Percentiles rank a stretch among this genome's conserved stretches.
Conservation (phyloP, 2,329 filamentous ascomycete species). For the Aspergillus viridinutans region DNA sequence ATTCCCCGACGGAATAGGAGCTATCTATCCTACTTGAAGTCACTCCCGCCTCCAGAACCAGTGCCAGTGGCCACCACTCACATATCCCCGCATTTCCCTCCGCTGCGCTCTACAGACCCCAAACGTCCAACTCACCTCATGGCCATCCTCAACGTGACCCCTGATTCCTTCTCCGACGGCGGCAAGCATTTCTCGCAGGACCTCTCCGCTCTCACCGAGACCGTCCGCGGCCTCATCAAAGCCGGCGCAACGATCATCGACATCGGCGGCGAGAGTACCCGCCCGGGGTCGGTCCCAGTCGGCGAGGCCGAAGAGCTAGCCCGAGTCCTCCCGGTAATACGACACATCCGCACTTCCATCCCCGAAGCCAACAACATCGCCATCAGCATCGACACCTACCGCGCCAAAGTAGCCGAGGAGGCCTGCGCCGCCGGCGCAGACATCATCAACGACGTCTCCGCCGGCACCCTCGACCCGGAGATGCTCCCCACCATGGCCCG, state of each 20-base stretch:
- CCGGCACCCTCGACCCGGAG: conserved; percentile 68
- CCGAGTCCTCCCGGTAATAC: conserved; percentile 75
- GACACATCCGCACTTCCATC: conserved; percentile 61
- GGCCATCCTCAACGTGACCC: conserved; percentile 92
- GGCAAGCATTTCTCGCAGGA: conserved; percentile 57
- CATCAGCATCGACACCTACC: conserved; percentile 91
- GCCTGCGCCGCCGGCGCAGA: conserved; percentile 77
- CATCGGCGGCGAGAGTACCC: conserved; percentile 88
- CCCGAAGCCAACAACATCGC: conserved; percentile 61
- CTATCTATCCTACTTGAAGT: conserved; percentile 33
- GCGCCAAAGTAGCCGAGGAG: conserved; percentile 72
- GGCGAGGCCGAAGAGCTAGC: conserved; percentile 67
- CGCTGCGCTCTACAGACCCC: conserved; percentile 56
- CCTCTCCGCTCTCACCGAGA: conserved; percentile 49
- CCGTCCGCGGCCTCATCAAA: conserved; percentile 59
- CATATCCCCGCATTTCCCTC: conserved; percentile 38
- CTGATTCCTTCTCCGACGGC: conserved; percentile 95
- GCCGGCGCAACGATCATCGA: conserved; percentile 81
- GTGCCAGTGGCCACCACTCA: conserved; percentile 37
- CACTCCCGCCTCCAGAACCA: conserved; percentile 32
- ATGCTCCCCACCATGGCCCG: conserved; percentile 80
- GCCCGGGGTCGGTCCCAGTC: conserved; percentile 68
- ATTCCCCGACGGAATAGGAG: conserved; percentile 22
- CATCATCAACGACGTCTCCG: conserved; percentile 92
- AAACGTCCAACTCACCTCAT: conserved; percentile 70